phyloP scores from a whole-genome alignment of 495 filamentous ascomycete species.

The Aspergillus baeticus region DNA sequence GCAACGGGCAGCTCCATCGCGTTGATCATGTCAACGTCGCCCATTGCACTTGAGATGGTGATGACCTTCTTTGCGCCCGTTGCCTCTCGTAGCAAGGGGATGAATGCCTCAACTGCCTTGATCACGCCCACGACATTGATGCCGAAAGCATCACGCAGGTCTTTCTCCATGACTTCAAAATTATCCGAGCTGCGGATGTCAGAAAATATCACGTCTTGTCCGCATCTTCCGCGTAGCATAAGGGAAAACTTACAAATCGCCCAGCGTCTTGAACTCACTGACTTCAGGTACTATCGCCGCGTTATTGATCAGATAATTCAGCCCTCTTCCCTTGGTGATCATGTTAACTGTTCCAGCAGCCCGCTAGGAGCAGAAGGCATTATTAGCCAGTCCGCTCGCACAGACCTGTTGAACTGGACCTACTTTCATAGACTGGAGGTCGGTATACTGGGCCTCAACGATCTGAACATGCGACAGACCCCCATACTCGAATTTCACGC shows the following conservation, averaged over 20 bases:
- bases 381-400: too few species aligned
- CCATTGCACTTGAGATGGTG: conserved; percentile 46
- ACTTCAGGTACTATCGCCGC: background rate
- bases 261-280: background rate
- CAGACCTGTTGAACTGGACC: too few species aligned
- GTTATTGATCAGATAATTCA: background rate
- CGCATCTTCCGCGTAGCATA: too few species aligned
- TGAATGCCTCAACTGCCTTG: background rate
- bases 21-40: conserved; percentile 44
- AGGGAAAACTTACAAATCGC: background rate
- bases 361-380: too few species aligned
- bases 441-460: background rate
- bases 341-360: background rate
- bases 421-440: background rate
- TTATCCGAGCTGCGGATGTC: background rate
- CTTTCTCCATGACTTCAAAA: background rate
- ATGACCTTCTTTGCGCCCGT: conserved; percentile 56
- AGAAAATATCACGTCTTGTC: background rate
- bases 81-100: background rate
- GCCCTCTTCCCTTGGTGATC: background rate
- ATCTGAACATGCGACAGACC: background rate
- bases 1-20: conserved; percentile 24
- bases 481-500: background rate
- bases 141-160: background rate
- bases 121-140: background rate